phyloP scores from a whole-genome alignment of 2,329 filamentous ascomycete genomes.

The Aspergillus brunneoviolaceus region DNA sequence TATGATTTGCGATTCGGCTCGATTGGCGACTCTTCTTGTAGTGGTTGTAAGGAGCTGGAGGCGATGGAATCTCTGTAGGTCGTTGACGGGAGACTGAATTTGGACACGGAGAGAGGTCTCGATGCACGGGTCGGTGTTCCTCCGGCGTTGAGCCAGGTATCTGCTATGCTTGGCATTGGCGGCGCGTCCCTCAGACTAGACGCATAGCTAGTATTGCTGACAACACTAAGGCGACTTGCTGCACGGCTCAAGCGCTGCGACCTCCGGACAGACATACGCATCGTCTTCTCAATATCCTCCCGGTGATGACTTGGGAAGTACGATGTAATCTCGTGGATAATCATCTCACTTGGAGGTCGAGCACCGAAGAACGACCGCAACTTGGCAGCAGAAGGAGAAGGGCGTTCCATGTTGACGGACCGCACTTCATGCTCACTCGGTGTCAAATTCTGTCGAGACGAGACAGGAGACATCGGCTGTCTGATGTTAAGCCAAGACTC shows the following conservation, averaged over 20 bases:
- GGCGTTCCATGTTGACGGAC: slow-evolving; percentile 29
- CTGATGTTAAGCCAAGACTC: slow-evolving; percentile 83
- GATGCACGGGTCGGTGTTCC: slow-evolving; percentile 52
- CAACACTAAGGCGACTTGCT: slow-evolving; percentile 88
- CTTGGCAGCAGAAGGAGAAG: slow-evolving; percentile 34
- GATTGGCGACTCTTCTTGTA: slow-evolving; percentile 84
- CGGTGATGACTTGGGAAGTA: slow-evolving; percentile 96
- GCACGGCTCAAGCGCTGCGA: slow-evolving; percentile 90
- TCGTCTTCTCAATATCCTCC: slow-evolving; percentile 93
- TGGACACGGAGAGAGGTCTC: slow-evolving; percentile 61
- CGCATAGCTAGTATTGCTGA: slow-evolving; percentile 88
- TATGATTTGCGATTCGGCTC: slow-evolving; percentile 94
- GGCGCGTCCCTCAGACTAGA: slow-evolving; percentile 91
- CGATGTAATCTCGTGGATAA: slow-evolving; percentile 90
- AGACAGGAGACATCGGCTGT: slow-evolving; percentile 77
- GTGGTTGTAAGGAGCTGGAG: slow-evolving; percentile 82
- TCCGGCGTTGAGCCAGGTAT: slow-evolving; percentile 75
- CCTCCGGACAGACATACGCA: slow-evolving; percentile 85
- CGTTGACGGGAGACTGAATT: slow-evolving; percentile 58
- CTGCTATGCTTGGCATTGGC: slow-evolving; percentile 91
- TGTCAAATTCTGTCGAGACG: slow-evolving; percentile 35
- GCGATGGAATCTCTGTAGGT: slow-evolving; percentile 83
- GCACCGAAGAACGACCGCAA: slow-evolving; percentile 76
- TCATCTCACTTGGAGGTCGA: slow-evolving; percentile 92
- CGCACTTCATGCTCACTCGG: slow-evolving; percentile 31